Evolutionary conservation across 2,329 filamentous ascomycete genomes (phyloP), one percentile per base, ranked within the genome.

Genomic region (Calonectria crousiana): DNA sequence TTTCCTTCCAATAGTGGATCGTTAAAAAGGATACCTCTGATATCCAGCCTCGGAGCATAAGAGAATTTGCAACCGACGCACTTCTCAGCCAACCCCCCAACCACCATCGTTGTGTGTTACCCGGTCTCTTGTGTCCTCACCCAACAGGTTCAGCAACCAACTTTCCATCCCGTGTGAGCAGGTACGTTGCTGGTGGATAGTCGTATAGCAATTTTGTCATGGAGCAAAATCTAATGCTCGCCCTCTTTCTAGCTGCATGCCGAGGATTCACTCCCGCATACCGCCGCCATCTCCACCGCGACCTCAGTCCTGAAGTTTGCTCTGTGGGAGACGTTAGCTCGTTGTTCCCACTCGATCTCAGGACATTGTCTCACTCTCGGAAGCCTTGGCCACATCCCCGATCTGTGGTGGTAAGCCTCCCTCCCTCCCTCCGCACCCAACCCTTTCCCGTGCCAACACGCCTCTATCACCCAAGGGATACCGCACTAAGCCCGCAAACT

Each of bases 291-390:
- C 84, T 85, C 84, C 82, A 84, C 85, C 83, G 83, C 85, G 82
- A 82, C 79, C 83, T 60, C 79, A 81, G 82, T 82, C 81, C 83
- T 86, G 83, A 86, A 69, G 84, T 83, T 85, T 85, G 83, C 82
- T 84, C 82, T 82, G 88, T 90, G 88, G 90, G 90, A 92, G 89
- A 91, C 90, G 89, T 92, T 92, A 89, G 86, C 89, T 92, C 90
- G 90, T 90, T 89, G 87, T 88, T 91, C 88, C 90, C 88, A 88
- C 87, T 82, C 83, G 82, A 83, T 84, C 83, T 86, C 84, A 86
- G 87, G 86, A 87, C 87, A 77, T 74, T 78, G 76, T 87, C 83
- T 86, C 84, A 87, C 86, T 87, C 86, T 86, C 83, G 84, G 83
- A 84, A 84, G 83, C 84, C 85, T 85, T 83, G 84, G 77, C 81